These are phyloP conservation scores for Pseudozyma tsukubaensis DNA, from an alignment of 1,284 basidiomycete genomes.

Conservation along the genomic window DNA sequence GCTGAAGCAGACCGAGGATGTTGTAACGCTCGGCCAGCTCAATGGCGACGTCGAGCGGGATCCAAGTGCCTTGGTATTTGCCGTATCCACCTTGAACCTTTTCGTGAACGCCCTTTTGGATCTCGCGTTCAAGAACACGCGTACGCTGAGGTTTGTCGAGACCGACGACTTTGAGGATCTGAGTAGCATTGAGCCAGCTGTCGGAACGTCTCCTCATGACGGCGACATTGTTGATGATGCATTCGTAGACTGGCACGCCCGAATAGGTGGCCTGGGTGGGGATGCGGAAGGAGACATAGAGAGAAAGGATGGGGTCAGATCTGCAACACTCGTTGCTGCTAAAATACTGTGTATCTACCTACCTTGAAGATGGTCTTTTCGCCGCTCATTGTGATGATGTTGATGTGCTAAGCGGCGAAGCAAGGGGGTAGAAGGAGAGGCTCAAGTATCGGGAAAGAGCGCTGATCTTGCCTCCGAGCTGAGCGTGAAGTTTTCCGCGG, in stretches of 20 bases:
- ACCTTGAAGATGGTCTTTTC: conserved; percentile 59
- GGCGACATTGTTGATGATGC: conserved; percentile 73
- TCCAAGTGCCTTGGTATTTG: conserved; percentile 99
- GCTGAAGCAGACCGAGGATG: conserved; percentile 86
- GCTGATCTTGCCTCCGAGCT: no score
- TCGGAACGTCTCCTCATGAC: conserved; percentile 97
- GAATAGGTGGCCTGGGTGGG: conserved; percentile 69
- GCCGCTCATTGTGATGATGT: conserved; percentile 24
- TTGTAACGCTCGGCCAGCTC: conserved; percentile 91
- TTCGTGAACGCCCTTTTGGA: conserved; percentile 98
- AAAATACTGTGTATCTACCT: conserved; percentile 2
- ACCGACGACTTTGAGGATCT: conserved; percentile 98
- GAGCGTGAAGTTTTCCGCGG: no score
- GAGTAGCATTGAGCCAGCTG: conserved; percentile 95
- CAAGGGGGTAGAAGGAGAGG: no score
- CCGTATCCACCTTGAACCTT: conserved; percentile 99
- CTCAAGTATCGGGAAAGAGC: no score
- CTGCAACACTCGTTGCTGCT: no score
- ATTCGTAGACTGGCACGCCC: conserved; percentile 71
- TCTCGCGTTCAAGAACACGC: conserved; percentile 94
- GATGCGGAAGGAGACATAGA: neutral
- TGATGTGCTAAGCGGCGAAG: neutral
- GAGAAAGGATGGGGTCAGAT: conserved; percentile 5
- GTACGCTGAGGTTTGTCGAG: conserved; percentile 99
- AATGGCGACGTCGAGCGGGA: conserved; percentile 91